These are phyloP conservation scores for Boletus reticuloceps DNA, from an alignment of 768 basidiomycete species.

Conservation along the genomic window DNA sequence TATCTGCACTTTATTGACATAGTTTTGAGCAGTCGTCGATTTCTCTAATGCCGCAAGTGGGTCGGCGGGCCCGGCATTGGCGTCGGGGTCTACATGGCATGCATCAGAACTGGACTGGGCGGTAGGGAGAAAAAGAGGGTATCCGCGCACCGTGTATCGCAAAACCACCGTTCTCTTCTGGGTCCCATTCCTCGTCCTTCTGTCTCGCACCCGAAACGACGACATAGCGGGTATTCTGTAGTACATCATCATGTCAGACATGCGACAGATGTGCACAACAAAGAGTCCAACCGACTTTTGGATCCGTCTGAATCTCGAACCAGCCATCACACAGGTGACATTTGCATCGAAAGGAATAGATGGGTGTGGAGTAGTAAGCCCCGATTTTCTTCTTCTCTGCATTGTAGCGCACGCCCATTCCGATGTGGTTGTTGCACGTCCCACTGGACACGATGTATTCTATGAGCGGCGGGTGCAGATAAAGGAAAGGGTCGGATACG, in stretches of 20 bases:
- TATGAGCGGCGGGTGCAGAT: neutral
- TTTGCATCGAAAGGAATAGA: constrained; percentile 95
- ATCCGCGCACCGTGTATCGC: constrained; percentile 70
- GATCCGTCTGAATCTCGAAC: constrained; percentile 98
- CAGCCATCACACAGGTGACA: constrained; percentile 95
- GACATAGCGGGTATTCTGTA: constrained; percentile 91
- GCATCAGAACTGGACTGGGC: neutral
- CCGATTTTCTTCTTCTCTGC: constrained; percentile 98
- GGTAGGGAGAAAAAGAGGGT: neutral
- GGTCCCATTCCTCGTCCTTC: constrained; percentile 96
- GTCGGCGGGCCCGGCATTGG: constrained; percentile 61
- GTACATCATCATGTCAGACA: neutral
- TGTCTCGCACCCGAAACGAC: constrained; percentile 90
- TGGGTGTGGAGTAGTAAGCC: constrained; percentile 91
- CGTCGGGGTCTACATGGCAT: constrained; percentile 59
- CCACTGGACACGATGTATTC: constrained; percentile 49
- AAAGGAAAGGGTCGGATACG: constrained; percentile 18
- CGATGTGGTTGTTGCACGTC: constrained; percentile 94
- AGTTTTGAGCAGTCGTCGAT: constrained; percentile 72
- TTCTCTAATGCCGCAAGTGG: constrained; percentile 90
- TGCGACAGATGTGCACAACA: no score
- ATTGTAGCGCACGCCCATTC: constrained; percentile 99
- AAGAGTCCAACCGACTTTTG: constrained; percentile 58
- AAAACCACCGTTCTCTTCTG: constrained; percentile 92
- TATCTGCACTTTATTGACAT: constrained; percentile 67